These are phyloP conservation scores for Didymella keratinophila DNA, from an alignment of 2,329 filamentous ascomycete genomes.

Conservation along the genomic window DNA sequence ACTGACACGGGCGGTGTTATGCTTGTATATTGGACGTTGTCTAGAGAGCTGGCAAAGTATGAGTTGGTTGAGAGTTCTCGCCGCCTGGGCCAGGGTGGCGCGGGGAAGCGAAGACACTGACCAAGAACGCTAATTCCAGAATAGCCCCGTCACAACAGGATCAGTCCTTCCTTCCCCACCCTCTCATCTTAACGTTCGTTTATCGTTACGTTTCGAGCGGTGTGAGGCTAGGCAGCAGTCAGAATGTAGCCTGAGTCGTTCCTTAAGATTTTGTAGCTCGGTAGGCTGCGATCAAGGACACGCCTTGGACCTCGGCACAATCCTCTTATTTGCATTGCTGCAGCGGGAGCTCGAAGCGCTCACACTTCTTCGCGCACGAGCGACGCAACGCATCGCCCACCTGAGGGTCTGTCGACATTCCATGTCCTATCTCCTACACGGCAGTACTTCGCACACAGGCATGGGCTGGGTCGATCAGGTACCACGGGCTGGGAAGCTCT, in stretches of 20 bases:
- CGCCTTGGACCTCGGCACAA: neutral
- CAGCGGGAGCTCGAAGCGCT: neutral
- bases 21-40: too few relatives aligned
- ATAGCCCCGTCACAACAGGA: neutral
- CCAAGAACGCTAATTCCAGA: too few relatives aligned
- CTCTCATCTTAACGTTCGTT: neutral
- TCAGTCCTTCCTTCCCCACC: neutral
- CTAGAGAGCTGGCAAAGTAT: too few relatives aligned
- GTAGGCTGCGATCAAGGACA: neutral
- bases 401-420: neutral
- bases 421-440: slow-evolving; percentile 47
- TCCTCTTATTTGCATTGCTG: neutral
- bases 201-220: neutral
- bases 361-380: neutral
- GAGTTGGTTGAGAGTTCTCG: too few relatives aligned
- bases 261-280: neutral
- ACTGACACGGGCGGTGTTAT: too few relatives aligned
- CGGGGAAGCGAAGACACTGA: too few relatives aligned
- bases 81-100: too few relatives aligned
- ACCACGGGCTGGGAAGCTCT: slow-evolving; percentile 46
- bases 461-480: slow-evolving; percentile 53
- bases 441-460: slow-evolving; percentile 38
- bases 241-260: neutral
- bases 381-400: neutral
- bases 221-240: neutral